phyloP scores from a whole-genome alignment of 1,284 basidiomycete genomes.

The Fomes fomentarius region DNA sequence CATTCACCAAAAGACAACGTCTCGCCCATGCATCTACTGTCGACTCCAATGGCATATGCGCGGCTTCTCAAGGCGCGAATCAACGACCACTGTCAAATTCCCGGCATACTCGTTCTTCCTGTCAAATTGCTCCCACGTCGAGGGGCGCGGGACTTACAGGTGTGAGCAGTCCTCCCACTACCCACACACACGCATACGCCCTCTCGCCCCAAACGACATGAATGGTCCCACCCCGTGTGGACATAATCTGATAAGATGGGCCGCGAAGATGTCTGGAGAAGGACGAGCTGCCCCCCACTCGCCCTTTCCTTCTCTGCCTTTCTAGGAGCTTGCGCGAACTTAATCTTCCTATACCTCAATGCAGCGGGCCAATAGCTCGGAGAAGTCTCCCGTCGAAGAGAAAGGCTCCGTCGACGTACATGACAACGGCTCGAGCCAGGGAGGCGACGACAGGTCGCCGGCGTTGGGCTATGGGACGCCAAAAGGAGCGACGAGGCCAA shows the following conservation, averaged over 20 bases:
- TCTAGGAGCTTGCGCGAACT: not conserved
- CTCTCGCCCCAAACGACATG: not conserved
- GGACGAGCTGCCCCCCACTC: constrained; percentile 16
- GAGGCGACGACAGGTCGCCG: constrained; percentile 7
- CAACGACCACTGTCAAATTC: not conserved
- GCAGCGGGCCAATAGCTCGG: constrained; percentile 14
- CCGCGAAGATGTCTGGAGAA: not conserved
- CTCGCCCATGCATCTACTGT: not conserved
- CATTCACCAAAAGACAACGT: not conserved
- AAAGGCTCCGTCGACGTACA: constrained; percentile 27
- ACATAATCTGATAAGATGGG: constrained; percentile 39
- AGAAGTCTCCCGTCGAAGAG: constrained; percentile 28
- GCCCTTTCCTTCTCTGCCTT: constrained; percentile 1
- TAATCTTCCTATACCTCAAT: constrained; percentile 15
- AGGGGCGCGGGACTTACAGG: not conserved
- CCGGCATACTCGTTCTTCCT: constrained; percentile 5
- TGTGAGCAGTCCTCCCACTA: constrained; percentile 10
- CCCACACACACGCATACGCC: not conserved
- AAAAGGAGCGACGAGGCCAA: constrained; percentile 16
- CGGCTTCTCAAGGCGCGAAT: constrained; percentile 5
- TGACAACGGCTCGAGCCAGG: constrained; percentile 15
- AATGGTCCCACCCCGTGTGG: constrained; percentile 1
- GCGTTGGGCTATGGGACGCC: constrained; percentile 15
- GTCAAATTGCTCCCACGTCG: constrained; percentile 11
- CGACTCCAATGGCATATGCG: not conserved